Conservation (phyloP, 1,284 basidiomycete species). For the Trametes hirsuta region DNA sequence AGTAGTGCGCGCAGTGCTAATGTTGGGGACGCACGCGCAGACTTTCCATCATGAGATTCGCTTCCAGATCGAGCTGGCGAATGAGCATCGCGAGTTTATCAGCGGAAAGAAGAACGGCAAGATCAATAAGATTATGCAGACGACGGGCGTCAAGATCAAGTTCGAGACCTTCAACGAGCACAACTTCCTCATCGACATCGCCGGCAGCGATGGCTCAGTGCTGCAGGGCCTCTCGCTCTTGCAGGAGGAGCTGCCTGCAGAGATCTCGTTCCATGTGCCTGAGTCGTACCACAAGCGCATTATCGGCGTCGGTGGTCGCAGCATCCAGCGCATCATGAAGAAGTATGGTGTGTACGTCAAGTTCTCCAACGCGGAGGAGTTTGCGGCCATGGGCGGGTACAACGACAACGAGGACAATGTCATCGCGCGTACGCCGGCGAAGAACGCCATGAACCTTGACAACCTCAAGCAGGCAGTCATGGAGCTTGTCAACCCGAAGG, state of each 20-base stretch:
- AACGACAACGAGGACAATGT: slow-evolving; percentile 99
- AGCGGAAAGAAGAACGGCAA: slow-evolving; percentile 98
- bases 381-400: slow-evolving; percentile 93
- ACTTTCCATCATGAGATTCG: slow-evolving; percentile 96
- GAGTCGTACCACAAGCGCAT: slow-evolving; percentile 99
- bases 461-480: slow-evolving; percentile 96
- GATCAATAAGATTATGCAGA: slow-evolving; percentile 99
- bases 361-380: slow-evolving; percentile 98
- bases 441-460: slow-evolving; percentile 95
- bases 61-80: slow-evolving; percentile 98
- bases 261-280: slow-evolving; percentile 98
- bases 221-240: slow-evolving; percentile 88
- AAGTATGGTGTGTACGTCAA: slow-evolving; percentile 99
- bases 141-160: slow-evolving; percentile 96
- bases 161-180: slow-evolving; percentile 99
- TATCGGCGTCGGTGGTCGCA: slow-evolving; percentile 97
- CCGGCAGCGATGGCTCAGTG: slow-evolving; percentile 81
- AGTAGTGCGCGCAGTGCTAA: not conserved
- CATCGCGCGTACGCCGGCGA: slow-evolving; percentile 94
- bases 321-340: slow-evolving; percentile 99
- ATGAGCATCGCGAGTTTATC: slow-evolving; percentile 98
- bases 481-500: slow-evolving; percentile 97
- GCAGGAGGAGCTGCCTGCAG: slow-evolving; percentile 97
- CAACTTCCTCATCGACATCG: slow-evolving; percentile 97
- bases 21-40: slow-evolving; percentile 40